Percentiles rank a stretch among this genome's conserved stretches.
Conservation (phyloP, 305 asterid species). For the Solanum aculeatissimum region DNA sequence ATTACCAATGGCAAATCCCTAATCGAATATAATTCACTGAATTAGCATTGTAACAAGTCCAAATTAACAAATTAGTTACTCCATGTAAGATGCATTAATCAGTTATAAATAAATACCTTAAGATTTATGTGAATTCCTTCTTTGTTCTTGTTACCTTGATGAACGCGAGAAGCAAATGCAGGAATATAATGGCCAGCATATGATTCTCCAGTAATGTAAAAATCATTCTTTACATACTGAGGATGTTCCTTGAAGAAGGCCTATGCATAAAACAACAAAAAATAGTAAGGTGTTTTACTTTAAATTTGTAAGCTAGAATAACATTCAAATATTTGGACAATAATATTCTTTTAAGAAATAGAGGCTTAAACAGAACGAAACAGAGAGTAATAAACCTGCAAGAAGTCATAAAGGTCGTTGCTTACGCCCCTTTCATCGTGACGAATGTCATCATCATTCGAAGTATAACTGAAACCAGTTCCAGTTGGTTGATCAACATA, state of each 20-base stretch:
- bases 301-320: neutral
- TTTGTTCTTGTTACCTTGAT: slow-evolving; percentile 2
- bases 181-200: slow-evolving; percentile 10
- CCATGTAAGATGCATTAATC: neutral
- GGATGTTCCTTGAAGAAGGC: slow-evolving; percentile 3
- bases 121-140: neutral
- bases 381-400: slow-evolving; percentile 15
- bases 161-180: slow-evolving; percentile 4
- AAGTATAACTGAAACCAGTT: slow-evolving; percentile 30
- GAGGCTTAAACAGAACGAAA: neutral
- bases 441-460: slow-evolving; percentile 13
- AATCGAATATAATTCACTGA: neutral
- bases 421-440: slow-evolving; percentile 17
- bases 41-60: neutral
- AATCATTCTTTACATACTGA: neutral
- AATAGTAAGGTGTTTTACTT: neutral
- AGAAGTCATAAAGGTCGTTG: slow-evolving; percentile 27
- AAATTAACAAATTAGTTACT: neutral
- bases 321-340: neutral
- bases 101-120: neutral
- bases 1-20: slow-evolving; percentile 55
- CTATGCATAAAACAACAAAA: neutral
- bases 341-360: neutral
- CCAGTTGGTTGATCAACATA: slow-evolving; percentile 33
- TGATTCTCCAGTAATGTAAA: slow-evolving; percentile 5